A percentile compares a stretch with the other conserved stretches of the same genome.
These are phyloP conservation scores for Colletotrichum ledebouriae DNA, from an alignment of 2,329 filamentous ascomycete species.

Conservation along the genomic window DNA sequence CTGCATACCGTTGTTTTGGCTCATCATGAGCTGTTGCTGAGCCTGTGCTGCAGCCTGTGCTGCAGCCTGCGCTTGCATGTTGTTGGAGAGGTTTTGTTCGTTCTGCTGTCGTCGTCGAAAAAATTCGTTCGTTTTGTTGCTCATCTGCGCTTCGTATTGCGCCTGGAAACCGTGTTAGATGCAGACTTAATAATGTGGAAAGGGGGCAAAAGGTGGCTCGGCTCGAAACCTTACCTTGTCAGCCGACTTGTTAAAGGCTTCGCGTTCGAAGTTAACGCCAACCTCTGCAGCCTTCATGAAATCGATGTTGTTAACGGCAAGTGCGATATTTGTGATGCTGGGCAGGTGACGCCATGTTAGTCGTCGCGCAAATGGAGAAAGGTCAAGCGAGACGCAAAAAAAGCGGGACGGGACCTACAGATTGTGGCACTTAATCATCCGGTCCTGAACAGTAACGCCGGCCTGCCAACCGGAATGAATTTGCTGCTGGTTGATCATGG, in stretches of 20 bases:
- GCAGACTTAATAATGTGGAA: conserved; percentile 33
- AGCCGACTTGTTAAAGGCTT: conserved; percentile 59
- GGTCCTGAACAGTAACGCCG: conserved; percentile 54
- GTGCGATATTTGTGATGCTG: conserved; percentile 66
- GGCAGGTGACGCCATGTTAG: conserved; percentile 27
- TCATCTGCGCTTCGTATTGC: conserved; percentile 64
- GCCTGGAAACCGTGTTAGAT: conserved; percentile 51
- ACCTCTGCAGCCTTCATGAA: conserved; percentile 56
- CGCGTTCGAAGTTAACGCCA: conserved; percentile 63
- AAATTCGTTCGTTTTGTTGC: conserved; percentile 61
- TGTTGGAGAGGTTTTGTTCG: conserved; percentile 63
- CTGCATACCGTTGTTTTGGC: conserved; percentile 61
- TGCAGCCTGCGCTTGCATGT: conserved; percentile 61
- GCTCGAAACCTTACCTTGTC: conserved; percentile 59
- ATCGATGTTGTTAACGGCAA: conserved; percentile 60
- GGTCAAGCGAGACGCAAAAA: conserved; percentile 11
- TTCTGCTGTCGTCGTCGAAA: conserved; percentile 65
- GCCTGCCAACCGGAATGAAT: conserved; percentile 57
- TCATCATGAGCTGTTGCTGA: conserved; percentile 65
- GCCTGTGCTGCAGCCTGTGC: conserved; percentile 54
- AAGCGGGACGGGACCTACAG: conserved; percentile 52
- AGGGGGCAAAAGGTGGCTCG: conserved; percentile 7
- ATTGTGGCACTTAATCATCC: conserved; percentile 58
- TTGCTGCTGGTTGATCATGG: conserved; percentile 52
- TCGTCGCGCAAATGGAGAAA: conserved; percentile 21